A percentile compares a stretch with the other conserved stretches of the same genome.
phyloP scores from a whole-genome alignment of 2,329 filamentous ascomycete genomes.

The Claviceps sorghi region DNA sequence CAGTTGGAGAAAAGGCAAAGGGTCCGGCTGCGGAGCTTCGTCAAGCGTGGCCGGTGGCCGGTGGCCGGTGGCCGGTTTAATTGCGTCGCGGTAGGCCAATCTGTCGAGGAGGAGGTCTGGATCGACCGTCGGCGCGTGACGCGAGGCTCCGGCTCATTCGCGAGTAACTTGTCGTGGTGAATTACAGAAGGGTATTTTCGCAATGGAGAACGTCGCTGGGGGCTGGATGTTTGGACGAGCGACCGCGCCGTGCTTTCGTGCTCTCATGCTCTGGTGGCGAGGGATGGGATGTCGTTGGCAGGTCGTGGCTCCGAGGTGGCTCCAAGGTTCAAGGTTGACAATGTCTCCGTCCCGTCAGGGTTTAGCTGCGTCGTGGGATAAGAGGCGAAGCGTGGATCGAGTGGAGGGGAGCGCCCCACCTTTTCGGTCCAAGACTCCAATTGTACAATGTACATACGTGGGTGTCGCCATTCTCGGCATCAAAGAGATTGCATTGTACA shows the following conservation, averaged over 20 bases:
- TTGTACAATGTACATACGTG: too few species aligned
- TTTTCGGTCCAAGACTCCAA: not conserved
- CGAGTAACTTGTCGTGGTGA: not conserved
- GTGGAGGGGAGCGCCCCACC: not conserved
- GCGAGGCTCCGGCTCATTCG: not conserved
- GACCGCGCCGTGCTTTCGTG: not conserved
- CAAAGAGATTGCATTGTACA: too few species aligned
- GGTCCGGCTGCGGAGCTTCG: not conserved
- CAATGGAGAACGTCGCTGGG: not conserved
- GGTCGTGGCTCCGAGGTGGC: conserved; percentile 2
- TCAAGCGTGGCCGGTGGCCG: not conserved
- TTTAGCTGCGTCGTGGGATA: conserved; percentile 4
- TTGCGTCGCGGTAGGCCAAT: not conserved
- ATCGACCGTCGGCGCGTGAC: not conserved
- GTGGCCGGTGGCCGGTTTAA: not conserved
- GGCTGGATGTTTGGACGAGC: not conserved
- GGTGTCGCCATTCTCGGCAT: too few species aligned
- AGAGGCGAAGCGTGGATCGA: not conserved
- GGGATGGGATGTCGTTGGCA: conserved; percentile 4
- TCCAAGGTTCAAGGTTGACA: conserved; percentile 1
- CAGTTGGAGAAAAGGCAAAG: not conserved
- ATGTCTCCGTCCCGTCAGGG: conserved; percentile 5
- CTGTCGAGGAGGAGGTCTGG: not conserved
- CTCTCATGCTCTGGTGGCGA: conserved; percentile 1
- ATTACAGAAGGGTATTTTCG: not conserved